Base-by-base conservation (phyloP, 768 basidiomycete species). In the Galerina sulciceps region DNA sequence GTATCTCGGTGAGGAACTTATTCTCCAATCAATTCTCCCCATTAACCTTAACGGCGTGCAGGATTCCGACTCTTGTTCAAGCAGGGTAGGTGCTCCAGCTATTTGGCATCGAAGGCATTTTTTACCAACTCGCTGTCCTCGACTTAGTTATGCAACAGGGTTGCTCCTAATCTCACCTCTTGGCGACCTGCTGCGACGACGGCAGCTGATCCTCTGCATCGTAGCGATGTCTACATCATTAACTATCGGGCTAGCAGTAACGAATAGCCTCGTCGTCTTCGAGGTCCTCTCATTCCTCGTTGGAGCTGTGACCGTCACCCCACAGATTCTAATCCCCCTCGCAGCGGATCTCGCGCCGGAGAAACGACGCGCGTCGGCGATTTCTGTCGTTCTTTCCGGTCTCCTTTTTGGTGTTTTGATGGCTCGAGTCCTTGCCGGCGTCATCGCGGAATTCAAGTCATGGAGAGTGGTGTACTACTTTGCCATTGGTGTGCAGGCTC, bases 281-380 rank as follows among this genome's bases (percentile, higher is more conserved):
- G 85, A 92, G 62, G 76, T 72, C 0, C 71, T 95, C 5, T 85
- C 83, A 13, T 95, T 88, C 75, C 72, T 94, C 35, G 79, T 91
- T 26, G 92, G 93, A 2, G 74, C 84, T 11, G 74, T 82, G 22
- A 87, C 85, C n/a, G 90, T 93, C 46, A 85, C 85, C 0, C 87
- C 90, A 0, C 89, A 91, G 71, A 85, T 95, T 58, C 85, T 96
- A 56, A 84, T 93, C 66, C 82, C 82, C 3, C 79, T 89, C 41
- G 90, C 91, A 0, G 94, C 86, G 1, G 94, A 96, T 72, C 82
- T 96, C 23, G 93, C 93, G 0, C 86, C 90, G 0, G 84, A 88
- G 1, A 80, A 87, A 47, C 81, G 83, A 18, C 84, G 93, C 23
- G 93, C 89, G 0, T 79, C 86, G 5, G 89, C 93, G 0, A 79